Base-by-base conservation (phyloP, 768 basidiomycete genomes). In the Suillus fuscotomentosus region DNA sequence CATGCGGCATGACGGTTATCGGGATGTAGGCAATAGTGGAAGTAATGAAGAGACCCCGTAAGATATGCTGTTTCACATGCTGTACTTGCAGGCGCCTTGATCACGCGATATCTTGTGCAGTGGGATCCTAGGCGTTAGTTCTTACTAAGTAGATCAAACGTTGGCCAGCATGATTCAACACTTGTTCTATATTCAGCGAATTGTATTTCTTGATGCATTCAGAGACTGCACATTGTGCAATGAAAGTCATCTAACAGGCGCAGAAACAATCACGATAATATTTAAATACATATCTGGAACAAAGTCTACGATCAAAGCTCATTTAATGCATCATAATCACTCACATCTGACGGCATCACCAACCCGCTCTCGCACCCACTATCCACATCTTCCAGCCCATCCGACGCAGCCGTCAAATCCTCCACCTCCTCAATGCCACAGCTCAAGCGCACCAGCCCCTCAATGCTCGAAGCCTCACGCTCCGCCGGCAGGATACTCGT, bases 371-470 rank as follows among this genome's bases (percentile, higher is more conserved):
- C 31, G n/a, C 17, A 54, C 53, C 39, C 56, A 42, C 62, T 65
- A 43, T 39, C 67, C 3, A 82, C 85, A 17, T 70, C 74, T 66
- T 83, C 79, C 61, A 95, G 74, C 13, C 91, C 92, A 70, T 84
- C 82, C 69, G 76, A 78, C 95, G 93, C 39, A 27, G 15, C 5
- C 24, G 22, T 59, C 56, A 42, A 72, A 78, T 99, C 97, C 27
- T 91, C 89, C 15, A 73, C 81, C 59, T 99, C 95, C 77, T 98
- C 97, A 15, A 97, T 84, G 3, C 96, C 96, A 1, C 95, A 92
- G 42, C 88, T 90, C 67, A 99, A 74, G n/a, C 96, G 80, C 3
- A 97, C 79, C 65, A 97, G 74, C 66, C 89, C 85, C n/a, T 88
- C 88, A 65, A 99, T 94, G 1, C 96, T 95, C 36, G 94, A 78